Base-by-base conservation (phyloP, 202 grass and related monocot species). In the Cymbopogon flexuosus region DNA sequence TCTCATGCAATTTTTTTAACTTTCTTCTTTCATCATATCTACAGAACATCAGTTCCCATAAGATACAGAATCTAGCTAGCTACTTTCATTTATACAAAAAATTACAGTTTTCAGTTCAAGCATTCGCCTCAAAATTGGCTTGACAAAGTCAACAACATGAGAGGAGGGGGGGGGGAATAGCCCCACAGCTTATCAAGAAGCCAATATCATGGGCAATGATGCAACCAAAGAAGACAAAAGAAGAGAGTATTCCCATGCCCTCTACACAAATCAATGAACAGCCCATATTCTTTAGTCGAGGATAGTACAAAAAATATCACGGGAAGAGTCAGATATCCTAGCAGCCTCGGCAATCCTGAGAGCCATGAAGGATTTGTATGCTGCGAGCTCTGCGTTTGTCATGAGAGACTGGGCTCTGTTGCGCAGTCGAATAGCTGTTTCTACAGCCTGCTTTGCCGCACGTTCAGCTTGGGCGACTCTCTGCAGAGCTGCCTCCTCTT, bases 361-460 rank as follows among this genome's bases (percentile, higher is more conserved):
- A 13, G 90, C 84, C 92, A 95, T 90, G 59, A 91, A 10, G 5
- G 95, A 88, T 70, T 90, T 93, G 82, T 98, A 98, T 13, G 82
- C 73, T 18, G 85, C 86, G 2, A 95, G 86, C 42, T 98, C 90
- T 71, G 90, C 92, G 29, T 93, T 85, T 34, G 56, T 77, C 88
- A 98, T 95, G 21, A 98, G 87, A 23, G 51, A 63, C 77, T 98
- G 95, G 60, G 95, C 95, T 79, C 82, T 86, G 11, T 27, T 82
- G 27, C 95, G 88, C 21, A 95, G 51, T 16, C 56, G 49, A 22
- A 93, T 83, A 23, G 95, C 95, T 30, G 12, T 76, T 79, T 95
- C 86, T 12, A 69, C 22, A 12, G 90, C 88, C 22, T 83, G 83
- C 5, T 91, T 91, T 35, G 90, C 90, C 0, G 83, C 88, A 36